A percentile compares a stretch with the other conserved stretches of the same genome.
phyloP scores from a whole-genome alignment of 108 stramenopile species.

The Stephanodiscus triporus region DNA sequence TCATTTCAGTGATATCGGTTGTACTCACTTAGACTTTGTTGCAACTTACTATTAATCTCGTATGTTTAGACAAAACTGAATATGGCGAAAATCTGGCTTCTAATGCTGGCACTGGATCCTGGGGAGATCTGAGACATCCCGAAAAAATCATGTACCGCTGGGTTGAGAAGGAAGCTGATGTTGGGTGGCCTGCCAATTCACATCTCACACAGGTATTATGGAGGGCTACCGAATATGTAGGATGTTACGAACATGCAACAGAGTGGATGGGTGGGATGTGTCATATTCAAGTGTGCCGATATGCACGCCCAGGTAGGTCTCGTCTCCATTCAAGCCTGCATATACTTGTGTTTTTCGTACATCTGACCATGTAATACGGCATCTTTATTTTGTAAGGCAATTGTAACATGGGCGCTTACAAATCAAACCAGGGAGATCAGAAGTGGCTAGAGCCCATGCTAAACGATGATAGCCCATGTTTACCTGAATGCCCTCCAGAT shows the following conservation, averaged over 20 bases:
- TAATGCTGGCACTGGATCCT: conserved; percentile 5
- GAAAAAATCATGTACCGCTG: conserved; percentile 14
- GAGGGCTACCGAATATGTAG: conserved; percentile 36
- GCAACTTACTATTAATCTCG: not conserved
- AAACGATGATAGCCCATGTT: conserved; percentile 29
- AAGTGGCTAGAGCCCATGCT: conserved; percentile 51
- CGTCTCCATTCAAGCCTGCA: not conserved
- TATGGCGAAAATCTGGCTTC: conserved; percentile 32
- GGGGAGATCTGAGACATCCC: not conserved
- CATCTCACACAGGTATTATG: conserved; percentile 44
- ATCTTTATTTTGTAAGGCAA: no score
- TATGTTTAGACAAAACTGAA: conserved; percentile 16
- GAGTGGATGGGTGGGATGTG: conserved; percentile 21
- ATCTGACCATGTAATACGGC: no score
- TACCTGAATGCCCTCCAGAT: conserved; percentile 41
- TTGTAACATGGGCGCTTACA: conserved; percentile 15
- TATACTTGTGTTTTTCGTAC: no score
- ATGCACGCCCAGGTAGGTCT: conserved; percentile 26
- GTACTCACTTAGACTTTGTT: not conserved
- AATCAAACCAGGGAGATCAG: not conserved
- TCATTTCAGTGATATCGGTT: no score
- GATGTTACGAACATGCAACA: conserved; percentile 41
- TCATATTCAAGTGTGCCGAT: conserved; percentile 48
- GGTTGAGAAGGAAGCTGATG: conserved; percentile 1
- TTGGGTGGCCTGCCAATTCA: no score